Evolutionary conservation across 805 yeast genomes (phyloP).

Genomic region (Wickerhamomyces bisporus): DNA sequence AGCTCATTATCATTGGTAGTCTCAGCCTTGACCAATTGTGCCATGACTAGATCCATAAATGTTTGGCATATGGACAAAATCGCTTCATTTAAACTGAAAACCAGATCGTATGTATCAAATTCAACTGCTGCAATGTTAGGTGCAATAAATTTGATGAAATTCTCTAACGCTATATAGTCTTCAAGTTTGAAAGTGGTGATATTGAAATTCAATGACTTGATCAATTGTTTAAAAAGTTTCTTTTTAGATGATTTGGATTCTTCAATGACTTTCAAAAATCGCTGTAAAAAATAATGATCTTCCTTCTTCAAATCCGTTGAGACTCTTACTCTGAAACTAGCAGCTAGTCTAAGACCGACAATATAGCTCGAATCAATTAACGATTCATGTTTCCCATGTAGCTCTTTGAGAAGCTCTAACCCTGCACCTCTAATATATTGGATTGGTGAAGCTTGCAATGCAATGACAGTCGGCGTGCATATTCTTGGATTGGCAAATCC

Average conservation of each 20-base stretch:
- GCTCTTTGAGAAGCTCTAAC: constrained; percentile 42
- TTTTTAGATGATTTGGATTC: constrained; percentile 34
- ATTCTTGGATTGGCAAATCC: constrained; percentile 75
- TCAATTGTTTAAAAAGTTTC: constrained; percentile 33
- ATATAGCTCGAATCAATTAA: constrained; percentile 60
- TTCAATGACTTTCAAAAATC: constrained; percentile 39
- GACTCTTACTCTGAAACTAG: constrained; percentile 33
- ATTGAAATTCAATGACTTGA: constrained; percentile 28
- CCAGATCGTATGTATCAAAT: constrained; percentile 46
- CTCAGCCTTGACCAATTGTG: constrained; percentile 1
- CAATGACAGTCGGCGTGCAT: constrained; percentile 65
- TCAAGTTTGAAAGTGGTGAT: constrained; percentile 20
- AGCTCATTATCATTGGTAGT: background rate
- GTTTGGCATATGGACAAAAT: constrained; percentile 29
- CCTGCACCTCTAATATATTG: constrained; percentile 43
- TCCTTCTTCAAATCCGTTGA: constrained; percentile 26
- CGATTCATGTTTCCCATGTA: constrained; percentile 66
- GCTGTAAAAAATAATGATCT: constrained; percentile 28
- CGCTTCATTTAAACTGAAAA: constrained; percentile 36
- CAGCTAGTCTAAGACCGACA: constrained; percentile 57
- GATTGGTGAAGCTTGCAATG: constrained; percentile 53
- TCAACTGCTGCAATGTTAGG: constrained; percentile 35
- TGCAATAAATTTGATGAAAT: constrained; percentile 30
- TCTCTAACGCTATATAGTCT: constrained; percentile 16
- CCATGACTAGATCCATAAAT: constrained; percentile 5